These are phyloP conservation scores for Mucor indicus DNA, from an alignment of 371 early-diverging fungal genomes.

Conservation along the genomic window DNA sequence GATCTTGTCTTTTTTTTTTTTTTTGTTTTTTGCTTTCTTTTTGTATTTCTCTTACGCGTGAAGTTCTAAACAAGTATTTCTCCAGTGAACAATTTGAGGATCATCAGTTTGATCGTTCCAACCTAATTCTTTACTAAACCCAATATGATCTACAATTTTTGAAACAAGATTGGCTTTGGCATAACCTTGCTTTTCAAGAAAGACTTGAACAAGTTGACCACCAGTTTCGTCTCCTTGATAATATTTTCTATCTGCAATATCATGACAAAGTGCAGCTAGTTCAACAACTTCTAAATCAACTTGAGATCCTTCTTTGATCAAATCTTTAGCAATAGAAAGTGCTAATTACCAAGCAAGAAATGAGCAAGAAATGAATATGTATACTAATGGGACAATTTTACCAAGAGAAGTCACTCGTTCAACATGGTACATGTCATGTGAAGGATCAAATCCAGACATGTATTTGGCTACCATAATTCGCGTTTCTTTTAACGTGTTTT, in stretches of 20 bases:
- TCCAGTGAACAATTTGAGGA: constrained; percentile 42
- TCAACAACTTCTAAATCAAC: constrained; percentile 64
- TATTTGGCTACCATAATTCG: constrained; percentile 60
- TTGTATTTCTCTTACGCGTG: constrained; percentile 44
- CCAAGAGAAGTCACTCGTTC: constrained; percentile 69
- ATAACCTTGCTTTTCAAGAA: constrained; percentile 41
- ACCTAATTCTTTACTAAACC: constrained; percentile 69
- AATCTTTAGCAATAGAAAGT: constrained; percentile 39
- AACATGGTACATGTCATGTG: constrained; percentile 80
- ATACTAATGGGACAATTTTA: constrained; percentile 11
- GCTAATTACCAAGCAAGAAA: constrained; percentile 18
- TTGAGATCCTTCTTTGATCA: constrained; percentile 8
- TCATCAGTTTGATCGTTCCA: constrained; percentile 43
- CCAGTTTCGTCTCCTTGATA: constrained; percentile 38
- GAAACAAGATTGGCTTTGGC: constrained; percentile 48
- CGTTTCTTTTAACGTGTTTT: constrained; percentile 28
- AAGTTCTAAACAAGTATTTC: constrained; percentile 57
- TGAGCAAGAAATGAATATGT: background rate
- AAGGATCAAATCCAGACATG: constrained; percentile 68
- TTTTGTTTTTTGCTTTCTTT: no score
- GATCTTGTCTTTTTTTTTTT: no score
- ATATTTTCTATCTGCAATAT: constrained; percentile 76
- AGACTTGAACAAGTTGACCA: background rate
- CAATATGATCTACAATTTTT: constrained; percentile 65
- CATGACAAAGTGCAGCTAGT: constrained; percentile 74